Evolutionary conservation across 2,329 filamentous ascomycete genomes (phyloP).

Genomic region (Diaporthe aspalathi): DNA sequence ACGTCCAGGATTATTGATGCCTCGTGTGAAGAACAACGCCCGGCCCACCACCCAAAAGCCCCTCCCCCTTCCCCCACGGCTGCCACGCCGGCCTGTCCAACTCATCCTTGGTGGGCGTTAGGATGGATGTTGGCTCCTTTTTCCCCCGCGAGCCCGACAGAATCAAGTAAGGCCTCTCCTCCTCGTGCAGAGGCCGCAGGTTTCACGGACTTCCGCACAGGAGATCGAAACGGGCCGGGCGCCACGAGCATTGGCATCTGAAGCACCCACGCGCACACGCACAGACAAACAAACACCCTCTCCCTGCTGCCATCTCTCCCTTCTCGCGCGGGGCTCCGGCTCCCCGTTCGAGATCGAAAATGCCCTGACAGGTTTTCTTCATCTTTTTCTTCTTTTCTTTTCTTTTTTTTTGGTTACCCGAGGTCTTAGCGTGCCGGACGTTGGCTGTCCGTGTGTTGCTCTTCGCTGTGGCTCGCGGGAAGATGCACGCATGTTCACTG

Average conservation of each 20-base stretch:
- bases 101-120: background rate
- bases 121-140: background rate
- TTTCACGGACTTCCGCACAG: slow-evolving; percentile 19
- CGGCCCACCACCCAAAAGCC: background rate
- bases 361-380: background rate
- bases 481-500: background rate
- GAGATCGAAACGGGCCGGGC: slow-evolving; percentile 14
- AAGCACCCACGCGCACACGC: too few relatives aligned
- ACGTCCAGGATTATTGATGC: background rate
- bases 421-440: background rate
- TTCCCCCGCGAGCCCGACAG: too few relatives aligned
- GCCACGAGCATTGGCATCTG: slow-evolving; percentile 16
- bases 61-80: slow-evolving; percentile 11
- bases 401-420: slow-evolving; percentile 8
- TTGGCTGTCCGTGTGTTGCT: background rate
- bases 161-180: background rate
- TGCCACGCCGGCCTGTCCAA: too few relatives aligned
- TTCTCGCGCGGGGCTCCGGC: slow-evolving; percentile 1
- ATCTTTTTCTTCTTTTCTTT: slow-evolving; percentile 5
- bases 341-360: background rate
- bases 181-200: background rate
- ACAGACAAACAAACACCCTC: too few relatives aligned
- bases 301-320: too few relatives aligned
- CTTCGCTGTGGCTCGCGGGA: background rate
- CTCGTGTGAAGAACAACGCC: background rate